Base-by-base conservation (phyloP, 2,329 filamentous ascomycete species). In the Simplicillium sp. region DNA sequence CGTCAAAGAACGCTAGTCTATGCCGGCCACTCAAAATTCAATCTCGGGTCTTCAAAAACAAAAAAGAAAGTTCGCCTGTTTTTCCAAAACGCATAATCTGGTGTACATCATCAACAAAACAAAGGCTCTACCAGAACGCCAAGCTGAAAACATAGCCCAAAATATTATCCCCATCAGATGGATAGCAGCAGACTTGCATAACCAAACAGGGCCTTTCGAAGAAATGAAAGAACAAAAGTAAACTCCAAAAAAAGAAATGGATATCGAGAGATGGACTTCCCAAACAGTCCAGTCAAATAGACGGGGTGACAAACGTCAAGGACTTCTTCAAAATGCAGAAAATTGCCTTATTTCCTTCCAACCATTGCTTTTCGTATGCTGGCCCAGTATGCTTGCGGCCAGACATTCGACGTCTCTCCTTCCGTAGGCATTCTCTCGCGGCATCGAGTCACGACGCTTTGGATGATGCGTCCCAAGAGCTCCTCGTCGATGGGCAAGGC, bases 401-500 rank as follows among this genome's bases (percentile, higher is more conserved):
- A 82, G 6, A 72, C 57, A 14, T 61, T 67, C 40, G 73, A 50
- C 9, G 68, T 64, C 51, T 82, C 78, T 0, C 65, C 66, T 34
- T 81, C 77, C 2, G 68, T 73, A 1, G 77, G 77, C 61, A 75
- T 70, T 16, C 70, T 62, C 48, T 79, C 74, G 38, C 70, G 67
- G 45, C 77, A 80, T 42, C 76, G 68, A 14, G 67, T 61, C 13
- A 77, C 75, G 15, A 81, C 76, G 52, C 74, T 80, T 58, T 79
- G 72, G 44, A 82, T 71, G 48, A 82, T 78, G 36, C 76, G 63
- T 28, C 70, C 70, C 25, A 82, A 66, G 39, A 82, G 59, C 50
- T 81, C 77, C 54, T 82, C 75, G 14, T 75, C 75, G 40, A 82
- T 70, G 4, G 78, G 76, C 13, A 82, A 58, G 11, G 73, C 66